A percentile compares a stretch with the other conserved stretches of the same genome.
Conservation (phyloP, 2,329 filamentous ascomycete species). For the Didymella sp. region DNA sequence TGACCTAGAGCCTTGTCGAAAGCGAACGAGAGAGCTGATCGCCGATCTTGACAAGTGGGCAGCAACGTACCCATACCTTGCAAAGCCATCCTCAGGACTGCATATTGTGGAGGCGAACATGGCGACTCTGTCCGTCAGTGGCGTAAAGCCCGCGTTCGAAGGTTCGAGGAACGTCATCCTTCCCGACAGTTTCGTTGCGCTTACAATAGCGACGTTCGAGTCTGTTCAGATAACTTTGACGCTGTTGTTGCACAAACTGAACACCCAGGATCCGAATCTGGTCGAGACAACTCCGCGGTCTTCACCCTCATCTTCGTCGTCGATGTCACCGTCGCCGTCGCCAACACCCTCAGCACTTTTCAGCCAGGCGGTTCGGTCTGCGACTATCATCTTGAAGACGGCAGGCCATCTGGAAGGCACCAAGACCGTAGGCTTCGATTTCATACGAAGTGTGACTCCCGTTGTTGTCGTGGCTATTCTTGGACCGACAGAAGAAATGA, state of each 20-base stretch:
- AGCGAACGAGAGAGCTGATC: slow-evolving; percentile 27
- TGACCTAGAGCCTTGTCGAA: slow-evolving; percentile 23
- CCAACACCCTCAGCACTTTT: slow-evolving; percentile 2
- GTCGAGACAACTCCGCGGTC: not conserved
- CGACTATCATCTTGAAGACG: slow-evolving; percentile 6
- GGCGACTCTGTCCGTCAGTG: slow-evolving; percentile 13
- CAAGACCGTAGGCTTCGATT: slow-evolving; percentile 35
- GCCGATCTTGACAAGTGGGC: slow-evolving; percentile 32
- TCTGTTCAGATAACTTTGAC: slow-evolving; percentile 28
- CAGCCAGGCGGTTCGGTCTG: slow-evolving; percentile 1
- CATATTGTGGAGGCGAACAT: slow-evolving; percentile 22
- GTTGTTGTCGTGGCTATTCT: slow-evolving; percentile 33
- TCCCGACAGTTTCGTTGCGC: slow-evolving; percentile 31
- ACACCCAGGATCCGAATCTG: slow-evolving; percentile 2
- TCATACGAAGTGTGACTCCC: slow-evolving; percentile 36
- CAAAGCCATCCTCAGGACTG: slow-evolving; percentile 7
- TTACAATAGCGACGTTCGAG: slow-evolving; percentile 33
- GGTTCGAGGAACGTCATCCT: slow-evolving; percentile 21
- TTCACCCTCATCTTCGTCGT: not conserved
- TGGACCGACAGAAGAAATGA: slow-evolving; percentile 27
- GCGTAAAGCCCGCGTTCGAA: slow-evolving; percentile 4
- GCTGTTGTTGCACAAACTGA: slow-evolving; percentile 30
- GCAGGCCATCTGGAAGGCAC: slow-evolving; percentile 26
- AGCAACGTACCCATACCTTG: slow-evolving; percentile 29
- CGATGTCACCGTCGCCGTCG: not conserved